Conservation (phyloP, 2,329 filamentous ascomycete species). For the Sclerotinia sclerotiorum region DNA sequence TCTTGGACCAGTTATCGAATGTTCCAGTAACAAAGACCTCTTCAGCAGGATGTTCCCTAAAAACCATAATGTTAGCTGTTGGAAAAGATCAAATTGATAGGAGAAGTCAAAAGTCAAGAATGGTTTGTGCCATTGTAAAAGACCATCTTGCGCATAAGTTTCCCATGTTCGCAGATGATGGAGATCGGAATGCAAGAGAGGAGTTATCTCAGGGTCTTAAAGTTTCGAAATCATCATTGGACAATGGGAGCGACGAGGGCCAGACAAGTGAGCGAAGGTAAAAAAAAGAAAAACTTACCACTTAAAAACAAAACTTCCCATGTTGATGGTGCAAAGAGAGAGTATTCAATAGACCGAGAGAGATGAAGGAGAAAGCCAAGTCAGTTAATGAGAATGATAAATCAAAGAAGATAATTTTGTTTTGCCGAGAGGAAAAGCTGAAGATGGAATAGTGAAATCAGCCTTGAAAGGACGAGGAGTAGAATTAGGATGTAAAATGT, state of each 20-base stretch:
- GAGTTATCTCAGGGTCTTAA: not conserved
- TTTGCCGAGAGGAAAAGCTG: not conserved
- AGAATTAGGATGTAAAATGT: no score
- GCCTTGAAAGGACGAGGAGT: not conserved
- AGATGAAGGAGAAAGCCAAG: not conserved
- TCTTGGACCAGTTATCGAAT: constrained; percentile 93
- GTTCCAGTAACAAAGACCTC: constrained; percentile 92
- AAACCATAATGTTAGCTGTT: not conserved
- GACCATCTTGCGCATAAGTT: not conserved
- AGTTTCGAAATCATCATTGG: constrained; percentile 6
- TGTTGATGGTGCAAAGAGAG: constrained; percentile 28
- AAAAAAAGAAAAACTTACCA: constrained; percentile 36
- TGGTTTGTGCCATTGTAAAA: not conserved
- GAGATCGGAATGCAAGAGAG: constrained; percentile 1
- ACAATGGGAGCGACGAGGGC: not conserved
- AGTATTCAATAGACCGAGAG: constrained; percentile 5
- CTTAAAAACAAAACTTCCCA: constrained; percentile 43
- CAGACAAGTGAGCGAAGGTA: not conserved
- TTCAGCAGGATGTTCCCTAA: constrained; percentile 79
- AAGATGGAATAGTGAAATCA: constrained; percentile 1
- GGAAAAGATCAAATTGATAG: not conserved
- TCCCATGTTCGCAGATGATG: not conserved
- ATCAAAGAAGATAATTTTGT: not conserved
- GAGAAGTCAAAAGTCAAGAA: not conserved
- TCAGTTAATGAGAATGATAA: not conserved